Percentiles rank a stretch among this genome's conserved stretches.
Evolutionary conservation across 805 yeast species (phyloP).

Genomic region (Candida dajiaensis): DNA sequence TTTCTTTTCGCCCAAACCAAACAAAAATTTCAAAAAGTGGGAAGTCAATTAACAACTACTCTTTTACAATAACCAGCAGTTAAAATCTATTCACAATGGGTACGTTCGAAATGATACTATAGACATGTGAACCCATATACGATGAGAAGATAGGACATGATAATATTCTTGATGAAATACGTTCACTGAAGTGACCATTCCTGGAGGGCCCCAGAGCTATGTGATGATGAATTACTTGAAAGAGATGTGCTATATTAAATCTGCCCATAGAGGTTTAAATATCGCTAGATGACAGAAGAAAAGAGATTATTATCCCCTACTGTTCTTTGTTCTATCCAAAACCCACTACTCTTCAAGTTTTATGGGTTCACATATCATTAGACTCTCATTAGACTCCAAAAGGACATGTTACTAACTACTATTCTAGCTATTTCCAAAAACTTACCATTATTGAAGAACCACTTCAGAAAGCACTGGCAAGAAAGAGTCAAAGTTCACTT

Average conservation of each 20-base stretch:
- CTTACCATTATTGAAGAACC: conserved; percentile 98
- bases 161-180: not conserved
- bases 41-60: not conserved
- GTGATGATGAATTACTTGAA: not conserved
- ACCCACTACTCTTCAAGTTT: no score
- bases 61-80: not conserved
- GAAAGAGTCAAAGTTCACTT: conserved; percentile 99
- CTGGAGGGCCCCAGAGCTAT: not conserved
- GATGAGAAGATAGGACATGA: not conserved
- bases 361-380: not conserved
- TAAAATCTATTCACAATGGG: conserved; percentile 5
- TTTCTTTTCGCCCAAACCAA: not conserved
- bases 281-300: no score
- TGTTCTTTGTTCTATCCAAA: no score
- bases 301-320: no score
- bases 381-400: no score
- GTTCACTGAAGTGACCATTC: not conserved
- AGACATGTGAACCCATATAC: no score
- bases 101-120: not conserved
- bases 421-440: conserved; percentile 91
- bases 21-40: not conserved
- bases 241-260: not conserved
- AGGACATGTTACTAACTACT: conserved; percentile 9
- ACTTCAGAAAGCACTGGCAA: conserved; percentile 99
- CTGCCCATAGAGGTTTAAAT: no score